Evolutionary conservation across 2,329 filamentous ascomycete genomes (phyloP).

Genomic region (Chrysoporthe puriensis): DNA sequence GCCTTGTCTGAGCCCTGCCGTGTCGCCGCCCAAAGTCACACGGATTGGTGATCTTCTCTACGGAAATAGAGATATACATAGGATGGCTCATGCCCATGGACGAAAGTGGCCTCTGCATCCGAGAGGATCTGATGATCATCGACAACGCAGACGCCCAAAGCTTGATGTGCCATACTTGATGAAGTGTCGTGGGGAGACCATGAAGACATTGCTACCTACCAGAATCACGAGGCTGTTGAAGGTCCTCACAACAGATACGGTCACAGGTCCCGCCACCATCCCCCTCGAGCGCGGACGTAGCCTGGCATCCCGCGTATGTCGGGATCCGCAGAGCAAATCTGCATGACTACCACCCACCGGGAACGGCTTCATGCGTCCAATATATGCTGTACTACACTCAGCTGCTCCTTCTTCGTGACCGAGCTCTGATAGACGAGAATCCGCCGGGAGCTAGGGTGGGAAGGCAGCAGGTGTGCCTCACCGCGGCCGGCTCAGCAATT

Average conservation of each 20-base stretch:
- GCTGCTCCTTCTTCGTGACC: background rate
- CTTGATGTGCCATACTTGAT: slow-evolving; percentile 10
- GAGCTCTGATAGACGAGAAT: background rate
- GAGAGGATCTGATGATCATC: slow-evolving; percentile 17
- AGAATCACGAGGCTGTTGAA: slow-evolving; percentile 3
- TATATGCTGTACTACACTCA: background rate
- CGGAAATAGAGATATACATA: slow-evolving; percentile 17
- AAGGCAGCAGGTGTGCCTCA: background rate
- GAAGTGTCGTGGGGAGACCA: slow-evolving; percentile 7
- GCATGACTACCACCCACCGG: background rate
- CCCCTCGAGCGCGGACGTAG: slow-evolving; percentile 28
- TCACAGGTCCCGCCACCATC: slow-evolving; percentile 29
- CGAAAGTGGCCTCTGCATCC: slow-evolving; percentile 10
- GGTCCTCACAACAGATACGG: slow-evolving; percentile 15
- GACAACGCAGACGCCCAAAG: slow-evolving; percentile 9
- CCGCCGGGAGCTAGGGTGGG: background rate
- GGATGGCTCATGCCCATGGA: slow-evolving; percentile 11
- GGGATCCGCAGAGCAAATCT: background rate
- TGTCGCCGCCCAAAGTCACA: slow-evolving; percentile 40
- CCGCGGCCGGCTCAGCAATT: background rate
- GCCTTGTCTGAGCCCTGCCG: slow-evolving; percentile 12
- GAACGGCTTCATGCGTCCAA: slow-evolving; percentile 5
- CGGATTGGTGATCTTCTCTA: slow-evolving; percentile 27
- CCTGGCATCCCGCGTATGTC: slow-evolving; percentile 8
- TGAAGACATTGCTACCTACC: background rate